A percentile compares a stretch with the other conserved stretches of the same genome.
Conservation (phyloP, 257 asterid species). For the Solanum clarkiae region DNA sequence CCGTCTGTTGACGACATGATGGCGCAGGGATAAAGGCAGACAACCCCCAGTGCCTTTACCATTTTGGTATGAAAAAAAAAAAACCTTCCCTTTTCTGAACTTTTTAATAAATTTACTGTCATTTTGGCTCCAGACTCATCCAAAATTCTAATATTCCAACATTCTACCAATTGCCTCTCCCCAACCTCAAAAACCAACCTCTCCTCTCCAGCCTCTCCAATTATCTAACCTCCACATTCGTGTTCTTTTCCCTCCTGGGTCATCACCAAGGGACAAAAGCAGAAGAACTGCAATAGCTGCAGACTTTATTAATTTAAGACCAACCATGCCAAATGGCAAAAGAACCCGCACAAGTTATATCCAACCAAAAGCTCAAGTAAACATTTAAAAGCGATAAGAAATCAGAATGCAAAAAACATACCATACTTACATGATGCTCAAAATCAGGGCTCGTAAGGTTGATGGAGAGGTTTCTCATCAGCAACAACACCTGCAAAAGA, state of each 20-base stretch:
- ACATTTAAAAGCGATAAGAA: neutral
- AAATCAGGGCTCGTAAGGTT: slow-evolving; percentile 77
- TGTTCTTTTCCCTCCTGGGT: neutral
- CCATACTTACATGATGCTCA: slow-evolving; percentile 77
- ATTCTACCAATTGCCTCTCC: neutral
- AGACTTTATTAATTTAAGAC: neutral
- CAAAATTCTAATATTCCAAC: neutral
- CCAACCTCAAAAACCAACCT: neutral
- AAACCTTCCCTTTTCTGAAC: no score
- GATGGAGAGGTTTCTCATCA: slow-evolving; percentile 86
- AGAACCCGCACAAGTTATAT: neutral
- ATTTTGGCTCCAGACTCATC: neutral
- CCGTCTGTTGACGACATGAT: no score
- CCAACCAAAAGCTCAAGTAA: neutral
- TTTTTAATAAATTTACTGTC: no score
- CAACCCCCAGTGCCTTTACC: no score
- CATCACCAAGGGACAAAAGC: neutral
- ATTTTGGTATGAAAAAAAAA: no score
- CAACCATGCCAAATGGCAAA: neutral
- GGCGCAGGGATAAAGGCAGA: no score
- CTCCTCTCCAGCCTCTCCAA: neutral
- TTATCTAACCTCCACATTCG: neutral
- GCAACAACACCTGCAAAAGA: slow-evolving; percentile 49
- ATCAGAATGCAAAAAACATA: neutral
- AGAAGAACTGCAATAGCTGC: neutral